Evolutionary conservation across 805 yeast species (phyloP).

Genomic region (Saccharomycopsis guyanensis): DNA sequence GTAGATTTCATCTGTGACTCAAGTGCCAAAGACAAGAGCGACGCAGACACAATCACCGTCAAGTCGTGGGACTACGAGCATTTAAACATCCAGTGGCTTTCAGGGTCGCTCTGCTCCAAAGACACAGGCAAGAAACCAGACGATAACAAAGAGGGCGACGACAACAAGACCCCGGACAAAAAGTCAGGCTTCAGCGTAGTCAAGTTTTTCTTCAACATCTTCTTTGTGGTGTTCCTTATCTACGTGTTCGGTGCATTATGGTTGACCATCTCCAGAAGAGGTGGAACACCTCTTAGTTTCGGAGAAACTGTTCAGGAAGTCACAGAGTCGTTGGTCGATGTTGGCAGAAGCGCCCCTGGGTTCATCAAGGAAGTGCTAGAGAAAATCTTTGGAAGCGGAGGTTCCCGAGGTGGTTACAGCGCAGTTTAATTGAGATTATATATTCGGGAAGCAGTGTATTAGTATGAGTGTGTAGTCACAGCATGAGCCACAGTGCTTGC

Average conservation of each 20-base stretch:
- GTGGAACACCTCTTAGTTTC: slow-evolving; percentile 57
- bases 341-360: slow-evolving; percentile 52
- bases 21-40: slow-evolving; percentile 28
- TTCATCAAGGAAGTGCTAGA: slow-evolving; percentile 60
- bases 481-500: no score
- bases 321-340: slow-evolving; percentile 55
- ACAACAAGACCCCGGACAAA: slow-evolving; percentile 26
- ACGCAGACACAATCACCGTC: slow-evolving; percentile 22
- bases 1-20: slow-evolving; percentile 42
- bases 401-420: slow-evolving; percentile 73
- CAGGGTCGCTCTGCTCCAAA: slow-evolving; percentile 38
- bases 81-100: slow-evolving; percentile 30
- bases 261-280: slow-evolving; percentile 66
- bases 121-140: slow-evolving; percentile 23
- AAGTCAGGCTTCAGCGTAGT: slow-evolving; percentile 65
- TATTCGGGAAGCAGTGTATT: no score
- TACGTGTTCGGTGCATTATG: slow-evolving; percentile 71
- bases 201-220: slow-evolving; percentile 70
- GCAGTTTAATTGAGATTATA: slow-evolving; percentile 51
- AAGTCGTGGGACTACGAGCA: slow-evolving; percentile 19
- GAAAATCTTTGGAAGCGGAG: slow-evolving; percentile 53
- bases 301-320: slow-evolving; percentile 69
- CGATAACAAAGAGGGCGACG: slow-evolving; percentile 27
- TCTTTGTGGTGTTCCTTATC: slow-evolving; percentile 60
- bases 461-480: no score